Evolutionary conservation across 306 rosid genomes (phyloP).

Genomic region (Prunus armeniaca): DNA sequence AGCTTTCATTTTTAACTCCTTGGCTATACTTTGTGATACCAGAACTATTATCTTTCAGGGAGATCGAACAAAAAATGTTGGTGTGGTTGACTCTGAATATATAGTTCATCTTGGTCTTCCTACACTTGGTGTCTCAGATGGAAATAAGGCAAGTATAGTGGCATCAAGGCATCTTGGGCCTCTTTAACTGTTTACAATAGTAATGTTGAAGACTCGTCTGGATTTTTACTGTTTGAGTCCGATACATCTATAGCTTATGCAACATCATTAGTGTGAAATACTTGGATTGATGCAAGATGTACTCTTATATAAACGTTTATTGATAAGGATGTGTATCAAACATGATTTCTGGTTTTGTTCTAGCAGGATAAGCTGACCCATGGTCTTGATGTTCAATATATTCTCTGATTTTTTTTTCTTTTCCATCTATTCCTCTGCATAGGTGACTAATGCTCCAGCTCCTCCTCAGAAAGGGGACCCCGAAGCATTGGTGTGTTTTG

Average conservation of each 20-base stretch:
- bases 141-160: constrained; percentile 47
- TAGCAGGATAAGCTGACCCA: background rate
- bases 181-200: background rate
- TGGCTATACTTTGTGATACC: constrained; percentile 15
- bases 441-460: background rate
- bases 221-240: constrained; percentile 1
- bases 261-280: background rate
- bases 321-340: background rate
- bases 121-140: constrained; percentile 72
- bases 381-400: constrained; percentile 3
- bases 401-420: background rate
- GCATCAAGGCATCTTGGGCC: background rate
- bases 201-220: background rate
- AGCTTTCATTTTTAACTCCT: constrained; percentile 9
- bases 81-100: constrained; percentile 83
- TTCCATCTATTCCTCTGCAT: background rate
- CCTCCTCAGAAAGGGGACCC: background rate
- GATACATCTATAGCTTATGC: background rate
- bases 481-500: constrained; percentile 3
- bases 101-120: constrained; percentile 84
- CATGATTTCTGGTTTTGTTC: background rate
- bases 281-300: constrained; percentile 2
- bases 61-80: constrained; percentile 64
- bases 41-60: constrained; percentile 53
- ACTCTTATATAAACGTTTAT: background rate